Percentiles rank a stretch among this genome's conserved stretches.
Conservation (phyloP, 805 yeast species). For the Teunomyces funiuensis region DNA sequence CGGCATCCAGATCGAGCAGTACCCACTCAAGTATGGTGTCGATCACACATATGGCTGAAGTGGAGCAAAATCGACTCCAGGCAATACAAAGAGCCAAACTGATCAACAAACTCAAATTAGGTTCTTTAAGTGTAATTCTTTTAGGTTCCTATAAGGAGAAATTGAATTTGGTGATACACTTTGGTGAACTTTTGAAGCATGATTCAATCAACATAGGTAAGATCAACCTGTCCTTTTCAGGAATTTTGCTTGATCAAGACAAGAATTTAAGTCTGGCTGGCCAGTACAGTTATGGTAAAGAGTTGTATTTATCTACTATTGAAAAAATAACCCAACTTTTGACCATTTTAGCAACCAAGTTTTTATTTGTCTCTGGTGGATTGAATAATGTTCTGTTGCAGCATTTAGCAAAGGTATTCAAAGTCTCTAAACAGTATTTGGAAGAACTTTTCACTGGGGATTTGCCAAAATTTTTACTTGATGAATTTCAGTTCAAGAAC, state of each 20-base stretch:
- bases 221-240: constrained; percentile 1
- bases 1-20: constrained; percentile 23
- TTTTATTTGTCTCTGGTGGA: constrained; percentile 15
- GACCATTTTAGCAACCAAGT: constrained; percentile 15
- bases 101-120: constrained; percentile 9
- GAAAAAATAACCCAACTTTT: constrained; percentile 15
- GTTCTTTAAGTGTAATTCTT: constrained; percentile 22
- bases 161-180: constrained; percentile 17
- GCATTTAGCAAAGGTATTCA: neutral
- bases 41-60: constrained; percentile 8
- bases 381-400: constrained; percentile 15
- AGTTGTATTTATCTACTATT: constrained; percentile 14
- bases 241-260: constrained; percentile 3
- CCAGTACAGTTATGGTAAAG: constrained; percentile 18
- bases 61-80: constrained; percentile 5
- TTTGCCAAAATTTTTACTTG: neutral
- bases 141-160: constrained; percentile 34
- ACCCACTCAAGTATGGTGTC: constrained; percentile 20
- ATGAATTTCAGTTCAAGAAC: neutral
- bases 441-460: neutral
- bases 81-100: constrained; percentile 3
- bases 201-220: constrained; percentile 9
- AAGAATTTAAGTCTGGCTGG: constrained; percentile 6
- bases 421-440: neutral
- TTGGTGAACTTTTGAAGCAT: constrained; percentile 17